A percentile compares a stretch with the other conserved stretches of the same genome.
phyloP scores from a whole-genome alignment of 148 eudicot genomes.

The Camellia granthamiana region DNA sequence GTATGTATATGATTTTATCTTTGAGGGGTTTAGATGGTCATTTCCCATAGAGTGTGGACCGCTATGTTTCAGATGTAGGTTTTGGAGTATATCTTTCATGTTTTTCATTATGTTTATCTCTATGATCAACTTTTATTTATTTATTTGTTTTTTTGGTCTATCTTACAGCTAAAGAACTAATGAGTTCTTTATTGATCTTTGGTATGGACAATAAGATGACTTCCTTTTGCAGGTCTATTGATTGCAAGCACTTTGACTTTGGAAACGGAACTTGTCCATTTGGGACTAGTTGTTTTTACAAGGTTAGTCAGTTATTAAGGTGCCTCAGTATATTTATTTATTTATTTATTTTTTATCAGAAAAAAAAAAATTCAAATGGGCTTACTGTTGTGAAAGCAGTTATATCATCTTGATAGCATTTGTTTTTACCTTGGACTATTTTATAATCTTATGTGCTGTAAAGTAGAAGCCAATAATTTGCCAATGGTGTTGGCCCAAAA shows the following conservation, averaged over 20 bases:
- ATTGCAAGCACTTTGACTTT: slow-evolving; percentile 96
- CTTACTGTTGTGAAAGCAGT: not conserved
- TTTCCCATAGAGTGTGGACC: not conserved
- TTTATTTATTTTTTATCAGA: no score
- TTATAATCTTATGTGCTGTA: not conserved
- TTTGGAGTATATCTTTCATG: not conserved
- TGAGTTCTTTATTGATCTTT: not conserved
- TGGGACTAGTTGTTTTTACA: slow-evolving; percentile 93
- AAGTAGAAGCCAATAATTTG: not conserved
- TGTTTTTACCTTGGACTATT: not conserved
- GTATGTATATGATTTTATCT: not conserved
- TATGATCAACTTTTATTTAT: not conserved
- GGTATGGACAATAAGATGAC: not conserved
- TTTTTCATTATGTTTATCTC: not conserved
- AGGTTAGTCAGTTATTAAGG: slow-evolving; percentile 36
- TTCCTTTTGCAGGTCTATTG: slow-evolving; percentile 76
- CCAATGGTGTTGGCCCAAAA: not conserved
- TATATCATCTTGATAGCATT: not conserved
- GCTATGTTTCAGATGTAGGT: not conserved
- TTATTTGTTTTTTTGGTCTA: not conserved
- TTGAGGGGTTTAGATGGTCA: not conserved
- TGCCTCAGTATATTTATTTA: not conserved
- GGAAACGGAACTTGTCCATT: slow-evolving; percentile 92
- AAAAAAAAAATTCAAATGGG: not conserved
- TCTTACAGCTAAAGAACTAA: not conserved